Evolutionary conservation across 331 rosid species (phyloP), one percentile per base, ranked within the genome.

Genomic region (Malus hybrid): DNA sequence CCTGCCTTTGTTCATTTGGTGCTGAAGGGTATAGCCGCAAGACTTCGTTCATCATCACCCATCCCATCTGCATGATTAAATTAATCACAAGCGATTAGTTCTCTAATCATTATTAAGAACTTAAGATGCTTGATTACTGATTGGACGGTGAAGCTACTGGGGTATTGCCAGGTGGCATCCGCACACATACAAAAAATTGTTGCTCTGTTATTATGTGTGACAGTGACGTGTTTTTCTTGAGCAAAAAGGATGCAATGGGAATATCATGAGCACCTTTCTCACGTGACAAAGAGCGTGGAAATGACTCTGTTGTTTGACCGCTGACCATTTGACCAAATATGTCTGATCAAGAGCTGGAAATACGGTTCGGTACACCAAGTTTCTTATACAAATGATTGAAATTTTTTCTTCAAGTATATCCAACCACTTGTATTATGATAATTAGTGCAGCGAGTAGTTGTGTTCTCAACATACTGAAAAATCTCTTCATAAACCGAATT

Each of bases 1-100:
- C 96, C 82, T 93, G 94, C 80, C 98, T 91, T 63, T 91, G 93
- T 66, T 86, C 87, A 76, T 93, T 93, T 72, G 98, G 98, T 20
- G 98, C 82, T 8, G 98, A 80, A 55, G 98, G 96, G 77, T 93
- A 93, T 6, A 93, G 85, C 30, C 98, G 85, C 18, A 93, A 74
- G 44, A 80, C 93, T 80, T 93, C 97, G 68, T 86, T n/a, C n/a
- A n/a, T 93, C 92, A 88, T 84, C 81, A 91, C 97, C 89, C 93
- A 89, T 66, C 91, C 96, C 97, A 93, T 91, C 98, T 93, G 86
- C 85, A 87, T 12, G 7, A 70, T n/a, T 30, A 68, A 29, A n/a
- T 20, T 19, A 53, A 19, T 6, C 53, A 20, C 6, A 26, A 1
- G 12, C 29, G 2, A 19, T 30, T 44, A 52, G 44, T 39, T 39